Conservation (phyloP, 768 basidiomycete species). For the Lactifluus rugatus region DNA sequence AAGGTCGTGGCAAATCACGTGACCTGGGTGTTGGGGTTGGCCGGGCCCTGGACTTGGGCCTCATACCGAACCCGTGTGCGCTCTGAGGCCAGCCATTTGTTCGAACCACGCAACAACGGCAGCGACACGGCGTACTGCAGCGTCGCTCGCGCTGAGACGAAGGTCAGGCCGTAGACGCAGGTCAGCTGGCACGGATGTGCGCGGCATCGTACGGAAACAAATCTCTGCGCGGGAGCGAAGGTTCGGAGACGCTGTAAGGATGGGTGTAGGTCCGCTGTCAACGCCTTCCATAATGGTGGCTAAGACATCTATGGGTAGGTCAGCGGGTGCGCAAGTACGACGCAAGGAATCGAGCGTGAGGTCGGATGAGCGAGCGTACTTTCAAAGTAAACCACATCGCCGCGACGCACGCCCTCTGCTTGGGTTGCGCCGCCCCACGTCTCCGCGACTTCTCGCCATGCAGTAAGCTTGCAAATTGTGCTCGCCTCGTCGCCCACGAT, state of each 20-base stretch:
- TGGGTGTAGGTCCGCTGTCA: background rate
- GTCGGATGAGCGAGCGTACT: conserved; percentile 36
- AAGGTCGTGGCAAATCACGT: no score
- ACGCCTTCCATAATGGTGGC: conserved; percentile 35
- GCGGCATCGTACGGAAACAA: conserved; percentile 72
- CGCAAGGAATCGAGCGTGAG: background rate
- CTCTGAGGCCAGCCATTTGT: conserved; percentile 51
- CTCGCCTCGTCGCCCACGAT: conserved; percentile 68
- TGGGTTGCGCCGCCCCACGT: conserved; percentile 50
- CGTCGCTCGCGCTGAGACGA: conserved; percentile 59
- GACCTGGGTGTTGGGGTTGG: no score
- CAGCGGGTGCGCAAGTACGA: background rate
- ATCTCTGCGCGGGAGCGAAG: conserved; percentile 53
- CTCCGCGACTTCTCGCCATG: conserved; percentile 71
- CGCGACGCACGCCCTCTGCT: conserved; percentile 44
- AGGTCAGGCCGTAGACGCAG: conserved; percentile 58
- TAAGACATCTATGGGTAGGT: conserved; percentile 38
- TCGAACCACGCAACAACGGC: conserved; percentile 64
- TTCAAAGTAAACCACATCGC: conserved; percentile 62
- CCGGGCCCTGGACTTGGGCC: no score
- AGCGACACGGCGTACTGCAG: conserved; percentile 56
- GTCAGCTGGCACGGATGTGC: conserved; percentile 36
- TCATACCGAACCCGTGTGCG: no score
- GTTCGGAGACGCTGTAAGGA: conserved; percentile 57
- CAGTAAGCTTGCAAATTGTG: conserved; percentile 58